Conservation (phyloP, 192 early-diverging fungal genomes). For the Umbelopsis sp. region DNA sequence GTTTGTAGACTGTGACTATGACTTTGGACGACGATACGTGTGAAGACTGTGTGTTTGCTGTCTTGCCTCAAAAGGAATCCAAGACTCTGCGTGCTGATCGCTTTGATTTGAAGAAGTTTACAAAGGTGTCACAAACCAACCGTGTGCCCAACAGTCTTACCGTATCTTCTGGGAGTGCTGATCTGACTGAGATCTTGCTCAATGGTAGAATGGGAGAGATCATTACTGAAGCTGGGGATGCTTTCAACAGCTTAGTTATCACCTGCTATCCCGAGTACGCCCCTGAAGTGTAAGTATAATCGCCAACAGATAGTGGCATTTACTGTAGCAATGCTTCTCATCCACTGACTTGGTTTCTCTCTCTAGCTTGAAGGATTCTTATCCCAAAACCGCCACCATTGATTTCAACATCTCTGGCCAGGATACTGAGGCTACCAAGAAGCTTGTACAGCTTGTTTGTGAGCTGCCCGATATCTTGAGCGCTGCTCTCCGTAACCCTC, state of each 20-base stretch:
- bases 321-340: background rate
- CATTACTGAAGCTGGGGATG: conserved; percentile 7
- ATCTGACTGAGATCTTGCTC: conserved; percentile 35
- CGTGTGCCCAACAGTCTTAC: conserved; percentile 23
- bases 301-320: background rate
- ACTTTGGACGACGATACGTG: conserved; percentile 48
- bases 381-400: background rate
- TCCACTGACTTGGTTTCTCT: background rate
- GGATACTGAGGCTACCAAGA: conserved; percentile 29
- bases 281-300: conserved; percentile 28
- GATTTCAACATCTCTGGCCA: conserved; percentile 23
- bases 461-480: conserved; percentile 31
- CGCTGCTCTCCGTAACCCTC: conserved; percentile 29
- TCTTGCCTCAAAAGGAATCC: conserved; percentile 57
- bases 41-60: conserved; percentile 69
- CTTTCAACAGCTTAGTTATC: conserved; percentile 35
- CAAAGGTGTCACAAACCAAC: conserved; percentile 21
- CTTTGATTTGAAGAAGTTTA: conserved; percentile 44
- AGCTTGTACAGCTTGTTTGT: conserved; percentile 29
- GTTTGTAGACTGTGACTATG: conserved; percentile 34
- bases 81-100: conserved; percentile 62
- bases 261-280: conserved; percentile 31
- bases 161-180: conserved; percentile 34
- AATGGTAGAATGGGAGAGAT: conserved; percentile 25
- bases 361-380: conserved; percentile 25